Evolutionary conservation across 768 basidiomycete genomes (phyloP), one percentile per base, ranked within the genome.

Genomic region (Lactarius pseudohatsudake): DNA sequence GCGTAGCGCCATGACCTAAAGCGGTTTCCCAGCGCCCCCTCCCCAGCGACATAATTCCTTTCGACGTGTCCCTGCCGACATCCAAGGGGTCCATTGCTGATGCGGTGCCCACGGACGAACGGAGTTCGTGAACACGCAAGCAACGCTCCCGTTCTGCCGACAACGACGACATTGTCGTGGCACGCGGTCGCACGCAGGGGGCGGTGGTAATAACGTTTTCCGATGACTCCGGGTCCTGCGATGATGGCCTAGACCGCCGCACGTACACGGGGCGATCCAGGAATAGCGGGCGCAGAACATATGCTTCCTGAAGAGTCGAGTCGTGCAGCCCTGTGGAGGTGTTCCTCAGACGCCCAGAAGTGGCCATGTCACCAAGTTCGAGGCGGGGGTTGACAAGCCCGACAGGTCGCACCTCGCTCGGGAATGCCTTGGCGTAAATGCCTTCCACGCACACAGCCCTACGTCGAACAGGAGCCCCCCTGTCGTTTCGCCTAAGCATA

Each of bases 221-320:
- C 45, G 61, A 50, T 34, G 22, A 59, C 47, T 62, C 30, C 47
- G 36, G 30, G 32, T n/a, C 22, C 38, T 59, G 47, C 38, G 15
- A 53, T 43, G 57, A 63, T 54, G 65, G 47, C 18, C 40, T 57
- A 55, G 50, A 67, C 22, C 53, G 22, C 50, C 57, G 47, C 41
- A 26, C 53, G 38, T n/a, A 15, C 11, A 30, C 41, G 22, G 34
- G 20, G 38, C 1, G n/a, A 5, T 59, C 34, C 66, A 47, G 57
- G 57, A 57, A 67, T 47, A 54, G 36, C 43, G 50, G 36, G 50
- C 22, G 34, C 28, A 62, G 58, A 40, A 62, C 50, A 43, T 22
- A 36, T n/a, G n/a, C 38, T 22, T 47, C 32, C 50, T 4, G 11
- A 34, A 32, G 41, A 43, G 16, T 32, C 59, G 26, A 38, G 53